A percentile compares a stretch with the other conserved stretches of the same genome.
Evolutionary conservation across 441 rosid species (phyloP).

Genomic region (Adansonia grandidieri): DNA sequence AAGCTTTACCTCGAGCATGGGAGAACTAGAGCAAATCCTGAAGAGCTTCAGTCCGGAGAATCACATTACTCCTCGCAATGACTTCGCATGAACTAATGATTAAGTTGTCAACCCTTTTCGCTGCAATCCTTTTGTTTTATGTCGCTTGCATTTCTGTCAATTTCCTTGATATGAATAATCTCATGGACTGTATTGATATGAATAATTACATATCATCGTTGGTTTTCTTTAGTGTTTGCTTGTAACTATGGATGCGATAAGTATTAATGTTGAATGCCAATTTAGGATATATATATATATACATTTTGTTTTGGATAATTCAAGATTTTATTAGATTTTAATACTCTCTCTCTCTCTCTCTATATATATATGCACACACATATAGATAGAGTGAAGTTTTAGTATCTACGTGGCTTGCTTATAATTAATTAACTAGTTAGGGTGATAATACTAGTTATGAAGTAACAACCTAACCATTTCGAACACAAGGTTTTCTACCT

Average conservation of each 20-base stretch:
- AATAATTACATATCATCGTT: background rate
- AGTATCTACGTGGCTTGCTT: background rate
- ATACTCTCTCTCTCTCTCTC: too few relatives aligned
- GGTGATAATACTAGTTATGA: too few relatives aligned
- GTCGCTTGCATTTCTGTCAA: background rate
- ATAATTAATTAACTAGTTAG: too few relatives aligned
- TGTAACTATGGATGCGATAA: background rate
- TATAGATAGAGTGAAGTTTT: too few relatives aligned
- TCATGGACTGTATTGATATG: background rate
- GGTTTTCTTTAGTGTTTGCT: background rate
- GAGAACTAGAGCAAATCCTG: constrained; percentile 27
- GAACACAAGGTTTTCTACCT: too few relatives aligned
- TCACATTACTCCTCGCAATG: background rate
- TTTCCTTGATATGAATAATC: background rate
- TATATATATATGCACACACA: too few relatives aligned
- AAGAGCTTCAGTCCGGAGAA: background rate
- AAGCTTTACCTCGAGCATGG: background rate
- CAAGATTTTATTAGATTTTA: too few relatives aligned
- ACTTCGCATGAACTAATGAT: background rate
- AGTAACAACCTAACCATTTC: too few relatives aligned
- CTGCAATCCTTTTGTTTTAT: background rate
- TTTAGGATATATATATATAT: background rate
- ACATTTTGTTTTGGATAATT: too few relatives aligned
- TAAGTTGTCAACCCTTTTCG: background rate
- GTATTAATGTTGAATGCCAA: background rate